Percentiles rank a stretch among this genome's conserved stretches.
Conservation (phyloP, 73 alveolate genomes). For the Blepharisma stoltei region DNA sequence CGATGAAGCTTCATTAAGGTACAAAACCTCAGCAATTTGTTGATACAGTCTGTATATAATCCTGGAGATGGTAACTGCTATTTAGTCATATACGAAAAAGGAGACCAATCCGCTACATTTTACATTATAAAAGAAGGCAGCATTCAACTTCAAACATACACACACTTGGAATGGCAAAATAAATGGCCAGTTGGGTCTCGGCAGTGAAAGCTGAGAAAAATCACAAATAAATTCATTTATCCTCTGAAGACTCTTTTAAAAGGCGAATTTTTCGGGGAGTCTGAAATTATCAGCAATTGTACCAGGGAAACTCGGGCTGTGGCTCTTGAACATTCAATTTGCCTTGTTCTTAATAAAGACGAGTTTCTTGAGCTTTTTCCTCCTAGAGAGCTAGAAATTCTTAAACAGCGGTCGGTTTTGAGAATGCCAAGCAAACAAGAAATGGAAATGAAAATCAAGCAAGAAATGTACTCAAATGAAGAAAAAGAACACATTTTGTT, state of each 20-base stretch:
- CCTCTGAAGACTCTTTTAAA: background rate
- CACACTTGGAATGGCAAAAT: background rate
- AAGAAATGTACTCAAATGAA: too few relatives aligned
- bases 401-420: background rate
- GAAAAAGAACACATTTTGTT: too few relatives aligned
- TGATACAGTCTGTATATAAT: background rate
- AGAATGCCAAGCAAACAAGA: too few relatives aligned
- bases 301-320: background rate
- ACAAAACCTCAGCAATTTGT: constrained; percentile 2
- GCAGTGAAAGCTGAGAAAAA: background rate
- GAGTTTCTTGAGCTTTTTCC: background rate
- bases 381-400: background rate
- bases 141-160: background rate
- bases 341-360: background rate
- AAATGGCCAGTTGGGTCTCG: background rate
- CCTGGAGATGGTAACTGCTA: background rate
- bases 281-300: background rate
- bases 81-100: background rate
- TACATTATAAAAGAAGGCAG: background rate
- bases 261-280: background rate
- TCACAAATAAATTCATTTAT: background rate
- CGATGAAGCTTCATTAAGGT: background rate
- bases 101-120: background rate
- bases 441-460: too few relatives aligned
- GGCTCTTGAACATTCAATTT: background rate